Evolutionary conservation across 441 rosid genomes (phyloP), one percentile per base, ranked within the genome.

Genomic region (Euphorbia neoarborescens): DNA sequence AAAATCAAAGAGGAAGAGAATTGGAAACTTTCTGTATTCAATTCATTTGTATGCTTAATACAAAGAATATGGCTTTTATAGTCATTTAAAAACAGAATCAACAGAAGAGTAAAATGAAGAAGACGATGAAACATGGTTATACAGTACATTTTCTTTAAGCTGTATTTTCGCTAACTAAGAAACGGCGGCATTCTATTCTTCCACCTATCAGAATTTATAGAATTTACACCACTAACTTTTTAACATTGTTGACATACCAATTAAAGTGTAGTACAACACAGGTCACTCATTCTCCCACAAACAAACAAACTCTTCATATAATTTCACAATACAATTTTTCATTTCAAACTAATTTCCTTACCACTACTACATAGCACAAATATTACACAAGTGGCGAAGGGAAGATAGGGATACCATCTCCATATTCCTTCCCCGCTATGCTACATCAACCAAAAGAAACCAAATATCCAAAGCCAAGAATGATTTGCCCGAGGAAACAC

Each of bases 391-490:
- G 44, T 38, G 44, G 44, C 8, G 44, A 38, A 38, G 44, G 12
- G 44, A 38, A 38, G 34, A 32, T n/a, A 32, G 34, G 34, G 34
- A 32, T 32, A 32, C 34, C 34, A 4, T 4, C 4, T 2, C 34
- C 11, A 11, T 1, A 14, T 50, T 40, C 34, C 66, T 56, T 51
- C 73, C 44, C 64, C 75, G 22, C 69, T 68, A 38, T 50, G 12
- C 24, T 59, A 4, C 65, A 70, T 48, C 30, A 28, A 46, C 71
- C 65, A 34, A 67, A 58, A 28, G 57, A 50, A 64, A 51, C 63
- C 59, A 24, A 69, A 81, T 74, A 73, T 64, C 68, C 81, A 79
- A 83, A 88, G 92, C 92, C 92, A 88, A 88, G 92, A 84, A 88
- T 88, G 92, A 88, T 69, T 88, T 88, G 92, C 92, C 92, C 75